Percentiles rank a stretch among this genome's conserved stretches.
These are phyloP conservation scores for Orbilia blumenaviensis DNA, from an alignment of 2,329 filamentous ascomycete species.

Conservation along the genomic window DNA sequence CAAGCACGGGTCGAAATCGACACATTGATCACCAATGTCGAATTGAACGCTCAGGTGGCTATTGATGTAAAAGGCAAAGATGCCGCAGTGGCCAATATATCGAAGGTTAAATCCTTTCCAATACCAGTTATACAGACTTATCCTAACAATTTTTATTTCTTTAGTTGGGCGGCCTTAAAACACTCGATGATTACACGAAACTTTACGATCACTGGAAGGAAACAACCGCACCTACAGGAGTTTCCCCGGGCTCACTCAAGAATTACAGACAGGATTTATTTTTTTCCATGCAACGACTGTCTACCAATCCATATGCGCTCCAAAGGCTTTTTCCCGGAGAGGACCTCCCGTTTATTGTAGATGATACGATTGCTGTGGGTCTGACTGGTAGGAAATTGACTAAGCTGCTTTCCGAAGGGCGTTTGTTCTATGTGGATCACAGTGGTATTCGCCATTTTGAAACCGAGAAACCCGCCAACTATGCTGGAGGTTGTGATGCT, in stretches of 20 bases:
- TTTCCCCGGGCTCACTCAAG: slow-evolving; percentile 60
- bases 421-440: slow-evolving; percentile 64
- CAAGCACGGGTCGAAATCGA: slow-evolving; percentile 2
- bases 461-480: slow-evolving; percentile 58
- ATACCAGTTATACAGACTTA: background rate
- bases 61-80: background rate
- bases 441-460: slow-evolving; percentile 59
- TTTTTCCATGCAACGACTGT: slow-evolving; percentile 65
- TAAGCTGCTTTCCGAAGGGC: slow-evolving; percentile 60
- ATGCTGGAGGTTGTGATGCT: slow-evolving; percentile 63
- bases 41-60: slow-evolving; percentile 10
- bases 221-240: slow-evolving; percentile 60
- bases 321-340: slow-evolving; percentile 59
- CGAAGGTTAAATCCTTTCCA: background rate
- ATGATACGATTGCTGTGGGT: slow-evolving; percentile 57
- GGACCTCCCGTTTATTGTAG: slow-evolving; percentile 62
- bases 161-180: slow-evolving; percentile 59
- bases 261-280: slow-evolving; percentile 65
- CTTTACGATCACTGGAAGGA: slow-evolving; percentile 64
- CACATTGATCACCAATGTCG: background rate
- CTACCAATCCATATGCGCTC: slow-evolving; percentile 62
- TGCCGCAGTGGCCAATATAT: background rate
- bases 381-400: slow-evolving; percentile 60
- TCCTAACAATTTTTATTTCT: background rate
- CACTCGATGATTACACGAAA: slow-evolving; percentile 61